Evolutionary conservation across 768 basidiomycete genomes (phyloP), one percentile per base, ranked within the genome.

Genomic region (Crassisporium funariophilum): DNA sequence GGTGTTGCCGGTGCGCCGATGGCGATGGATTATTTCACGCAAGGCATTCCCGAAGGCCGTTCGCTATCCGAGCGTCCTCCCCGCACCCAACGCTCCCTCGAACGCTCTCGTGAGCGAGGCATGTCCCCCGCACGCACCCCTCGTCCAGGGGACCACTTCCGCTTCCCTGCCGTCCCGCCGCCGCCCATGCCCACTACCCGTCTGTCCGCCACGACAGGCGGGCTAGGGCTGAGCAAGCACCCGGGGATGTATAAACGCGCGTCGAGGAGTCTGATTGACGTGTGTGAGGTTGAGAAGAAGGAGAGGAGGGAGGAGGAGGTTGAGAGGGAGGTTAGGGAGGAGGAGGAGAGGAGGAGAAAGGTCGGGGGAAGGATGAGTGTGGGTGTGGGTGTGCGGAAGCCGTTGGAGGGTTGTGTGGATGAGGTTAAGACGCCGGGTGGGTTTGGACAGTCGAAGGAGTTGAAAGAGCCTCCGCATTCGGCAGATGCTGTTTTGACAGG

Each of bases 181-280:
- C 19, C 23, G 10, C 11, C 25, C 16, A 39, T 21, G 23, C 24
- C 33, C n/a, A 27, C 22, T 34, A 23, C 21, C 36, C 29, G 20
- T 20, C 36, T 7, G 12, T 20, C 13, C 35, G 16, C 10, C 31
- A 46, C 21, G 10, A 47, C 27, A 23, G 22, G 39, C 36, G 16
- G 44, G 7, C 48, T 39, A 12, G 23, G 33, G 44, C 41, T 52
- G 15, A 44, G 37, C 10, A 42, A 46, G 23, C 55, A 56, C 24
- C 78, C 81, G 4, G 67, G 69, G 38, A 72, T 86, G 58, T 81
- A 81, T 58, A 81, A 78, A 43, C 77, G 74, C 29, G 76, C 77
- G 0, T 87, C 86, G 40, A 74, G 66, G 55, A 88, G 86, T 58
- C 77, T 87, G 76, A 62, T 85, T 41, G 77, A 88, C 58, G 64